Conservation (phyloP, 768 basidiomycete genomes). For the Arthromyces matolae region DNA sequence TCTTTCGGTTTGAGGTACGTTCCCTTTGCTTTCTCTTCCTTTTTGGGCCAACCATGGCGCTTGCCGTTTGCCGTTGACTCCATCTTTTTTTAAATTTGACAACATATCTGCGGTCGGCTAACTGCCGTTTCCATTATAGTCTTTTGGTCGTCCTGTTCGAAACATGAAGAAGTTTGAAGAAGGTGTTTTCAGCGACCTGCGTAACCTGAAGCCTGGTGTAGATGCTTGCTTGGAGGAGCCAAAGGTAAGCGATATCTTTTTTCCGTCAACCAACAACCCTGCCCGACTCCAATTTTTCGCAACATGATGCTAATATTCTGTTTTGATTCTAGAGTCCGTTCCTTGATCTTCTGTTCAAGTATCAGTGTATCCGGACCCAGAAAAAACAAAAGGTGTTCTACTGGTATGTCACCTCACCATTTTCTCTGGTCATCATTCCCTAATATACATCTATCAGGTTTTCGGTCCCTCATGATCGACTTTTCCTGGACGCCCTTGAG, state of each 20-base stretch:
- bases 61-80: constrained; percentile 4
- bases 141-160: constrained; percentile 84
- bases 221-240: constrained; percentile 94
- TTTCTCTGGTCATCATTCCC: background rate
- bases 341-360: constrained; percentile 91
- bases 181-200: constrained; percentile 89
- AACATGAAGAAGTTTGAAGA: constrained; percentile 98
- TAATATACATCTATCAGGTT: constrained; percentile 53
- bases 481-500: constrained; percentile 95
- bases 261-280: too few species aligned
- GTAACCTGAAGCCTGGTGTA: constrained; percentile 90
- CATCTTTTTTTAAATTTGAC: background rate
- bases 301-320: constrained; percentile 5
- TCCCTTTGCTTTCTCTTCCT: too few species aligned
- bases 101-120: too few species aligned
- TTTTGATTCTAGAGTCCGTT: constrained; percentile 70
- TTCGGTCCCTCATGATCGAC: constrained; percentile 93
- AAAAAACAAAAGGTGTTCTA: constrained; percentile 99
- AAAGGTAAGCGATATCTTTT: constrained; percentile 54
- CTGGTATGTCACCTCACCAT: constrained; percentile 53
- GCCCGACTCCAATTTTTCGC: too few species aligned
- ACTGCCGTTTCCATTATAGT: constrained; percentile 28
- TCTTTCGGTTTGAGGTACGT: constrained; percentile 86
- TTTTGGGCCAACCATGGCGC: constrained; percentile 8
- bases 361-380: constrained; percentile 94